Evolutionary conservation across 331 rosid genomes (phyloP), one percentile per base, ranked within the genome.

Genomic region (Malus hybrid): DNA sequence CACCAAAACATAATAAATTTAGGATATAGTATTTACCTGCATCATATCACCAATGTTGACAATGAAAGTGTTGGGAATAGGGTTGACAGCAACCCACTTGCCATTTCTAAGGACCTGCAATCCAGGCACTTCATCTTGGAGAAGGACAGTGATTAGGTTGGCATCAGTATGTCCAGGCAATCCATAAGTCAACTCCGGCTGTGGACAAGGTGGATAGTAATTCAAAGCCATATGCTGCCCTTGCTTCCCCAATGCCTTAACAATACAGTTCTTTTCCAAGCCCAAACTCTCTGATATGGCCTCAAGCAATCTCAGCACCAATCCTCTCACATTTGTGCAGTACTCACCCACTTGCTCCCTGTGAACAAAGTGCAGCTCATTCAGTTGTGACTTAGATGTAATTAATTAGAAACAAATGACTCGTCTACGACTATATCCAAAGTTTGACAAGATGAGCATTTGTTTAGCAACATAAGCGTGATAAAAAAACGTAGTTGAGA

Each of bases 311-410:
- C 67, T 77, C 7, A 84, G 54, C 19, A 77, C 84, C 19, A 86
- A 69, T 8, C 79, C 78, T 70, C 90, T 82, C 34, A 84, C 83
- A 24, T 71, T 77, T 1, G 71, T 84, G 61, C 92, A 75, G 61
- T 89, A 93, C 59, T 84, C 87, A 0, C 84, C 86, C 6, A 83
- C 93, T 48, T 84, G 85, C 15, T 88, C 86, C 46, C 96, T 91
- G 73, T 18, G 27, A n/a, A n/a, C 28, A 50, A 36, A 42, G 11
- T 5, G 5, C 15, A 6, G 18, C 6, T 22, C 66, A 72, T 56
- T 42, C n/a, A 28, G 32, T 59, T 59, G 13, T 11, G 63, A 8
- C 63, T 20, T 24, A 20, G 24, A 57, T 57, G 24, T 10, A 57
- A 57, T 42, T 42, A 42, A 42, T 10, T 42, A 42, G 48, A 42